phyloP scores from a whole-genome alignment of 768 basidiomycete species.

The Daedalea quercina region DNA sequence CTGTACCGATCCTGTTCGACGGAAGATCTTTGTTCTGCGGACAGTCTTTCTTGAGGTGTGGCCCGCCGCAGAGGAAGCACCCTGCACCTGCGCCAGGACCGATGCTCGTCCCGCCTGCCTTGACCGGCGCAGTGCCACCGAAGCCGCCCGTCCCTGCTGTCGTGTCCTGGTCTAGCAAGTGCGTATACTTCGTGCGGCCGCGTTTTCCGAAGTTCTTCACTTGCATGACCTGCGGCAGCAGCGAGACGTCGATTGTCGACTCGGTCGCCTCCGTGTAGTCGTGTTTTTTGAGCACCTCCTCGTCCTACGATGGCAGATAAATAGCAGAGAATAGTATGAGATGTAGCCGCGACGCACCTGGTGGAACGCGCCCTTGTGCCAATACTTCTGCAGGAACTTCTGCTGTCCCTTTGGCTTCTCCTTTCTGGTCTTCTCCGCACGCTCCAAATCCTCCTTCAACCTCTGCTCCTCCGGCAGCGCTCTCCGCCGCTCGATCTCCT shows the following conservation, averaged over 20 bases:
- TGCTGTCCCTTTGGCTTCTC: constrained; percentile 90
- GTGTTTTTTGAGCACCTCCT: constrained; percentile 74
- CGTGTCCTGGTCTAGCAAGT: constrained; percentile 92
- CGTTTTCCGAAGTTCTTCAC: constrained; percentile 92
- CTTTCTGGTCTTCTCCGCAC: constrained; percentile 72
- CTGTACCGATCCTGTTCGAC: constrained; percentile 23
- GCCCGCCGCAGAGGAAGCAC: constrained; percentile 92
- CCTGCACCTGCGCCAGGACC: constrained; percentile 43
- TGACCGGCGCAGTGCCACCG: constrained; percentile 50
- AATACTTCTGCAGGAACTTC: constrained; percentile 95
- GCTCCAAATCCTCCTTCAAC: constrained; percentile 86
- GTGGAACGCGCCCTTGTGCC: constrained; percentile 99
- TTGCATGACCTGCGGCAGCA: constrained; percentile 95
- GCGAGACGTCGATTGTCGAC: constrained; percentile 79
- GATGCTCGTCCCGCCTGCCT: constrained; percentile 41
- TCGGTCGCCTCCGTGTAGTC: constrained; percentile 90
- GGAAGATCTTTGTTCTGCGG: constrained; percentile 25
- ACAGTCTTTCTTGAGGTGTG: constrained; percentile 76
- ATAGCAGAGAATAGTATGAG: not conserved
- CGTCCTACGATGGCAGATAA: constrained; percentile 50
- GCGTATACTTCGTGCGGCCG: constrained; percentile 92
- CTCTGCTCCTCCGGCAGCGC: constrained; percentile 92
- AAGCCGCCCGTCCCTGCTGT: constrained; percentile 57
- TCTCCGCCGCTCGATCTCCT: constrained; percentile 86
- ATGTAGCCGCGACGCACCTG: constrained; percentile 48